Conservation (phyloP, 352 stramenopile species). For the Pythium sp. region DNA sequence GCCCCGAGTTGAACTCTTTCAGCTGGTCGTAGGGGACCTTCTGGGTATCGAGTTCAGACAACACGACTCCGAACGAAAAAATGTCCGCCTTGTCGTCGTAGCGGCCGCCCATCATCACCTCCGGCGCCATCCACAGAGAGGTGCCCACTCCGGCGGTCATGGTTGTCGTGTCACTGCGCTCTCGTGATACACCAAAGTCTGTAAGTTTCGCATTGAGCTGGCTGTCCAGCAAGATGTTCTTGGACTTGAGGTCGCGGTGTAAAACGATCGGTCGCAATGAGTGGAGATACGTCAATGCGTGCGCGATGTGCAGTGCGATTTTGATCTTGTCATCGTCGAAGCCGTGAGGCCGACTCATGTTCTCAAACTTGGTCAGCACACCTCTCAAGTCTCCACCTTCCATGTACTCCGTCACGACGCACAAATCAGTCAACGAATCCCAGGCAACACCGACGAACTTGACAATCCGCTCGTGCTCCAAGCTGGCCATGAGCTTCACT, state of each 20-base stretch:
- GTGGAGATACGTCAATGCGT: conserved; percentile 41
- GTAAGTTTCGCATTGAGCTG: conserved; percentile 49
- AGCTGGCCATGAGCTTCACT: conserved; percentile 36
- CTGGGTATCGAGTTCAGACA: no score
- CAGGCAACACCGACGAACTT: conserved; percentile 45
- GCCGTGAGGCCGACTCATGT: conserved; percentile 26
- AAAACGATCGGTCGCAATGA: conserved; percentile 29
- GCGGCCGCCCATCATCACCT: no score
- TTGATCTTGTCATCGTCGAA: conserved; percentile 35
- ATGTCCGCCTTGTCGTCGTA: no score
- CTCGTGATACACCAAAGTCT: conserved; percentile 46
- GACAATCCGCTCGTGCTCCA: conserved; percentile 44
- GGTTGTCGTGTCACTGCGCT: not conserved
- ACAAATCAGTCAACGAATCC: conserved; percentile 46
- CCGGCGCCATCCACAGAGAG: no score
- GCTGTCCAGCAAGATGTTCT: conserved; percentile 26
- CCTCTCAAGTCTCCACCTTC: conserved; percentile 39
- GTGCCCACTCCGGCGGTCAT: no score
- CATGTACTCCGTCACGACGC: conserved; percentile 41
- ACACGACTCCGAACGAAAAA: no score
- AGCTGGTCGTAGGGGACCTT: no score
- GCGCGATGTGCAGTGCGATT: conserved; percentile 29
- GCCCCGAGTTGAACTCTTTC: not conserved
- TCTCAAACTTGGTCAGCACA: conserved; percentile 25
- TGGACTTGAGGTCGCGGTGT: conserved; percentile 20